Base-by-base conservation (phyloP, 257 asterid genomes). In the Penstemon davidsonii region DNA sequence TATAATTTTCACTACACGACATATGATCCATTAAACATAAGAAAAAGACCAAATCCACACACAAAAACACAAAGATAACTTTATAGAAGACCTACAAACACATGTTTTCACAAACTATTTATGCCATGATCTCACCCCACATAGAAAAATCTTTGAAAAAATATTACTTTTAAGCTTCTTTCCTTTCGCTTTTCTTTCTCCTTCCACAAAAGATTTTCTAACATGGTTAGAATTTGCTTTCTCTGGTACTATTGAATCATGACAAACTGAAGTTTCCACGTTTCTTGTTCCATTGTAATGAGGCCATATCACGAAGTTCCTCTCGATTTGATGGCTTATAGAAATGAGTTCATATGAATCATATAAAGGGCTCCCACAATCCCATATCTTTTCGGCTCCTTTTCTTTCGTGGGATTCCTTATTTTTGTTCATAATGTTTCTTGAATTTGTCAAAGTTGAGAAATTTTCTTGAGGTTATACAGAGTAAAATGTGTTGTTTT, bases 331-430 rank as follows among this genome's bases (percentile, higher is more conserved):
- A 68, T 86, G 86, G 83, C 79, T 78, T 0, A 90, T 44, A 0
- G 90, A 75, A 55, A 72, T 87, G 39, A 90, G 52, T 54, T 90
- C 95, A 51, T 81, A 76, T 0, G 96, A 79, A 77, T 87, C 96
- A 54, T 89, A 89, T 1, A 89, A 54, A 40, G 91, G 91, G 73
- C 95, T 90, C n/a, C 85, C 93, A 73, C 96, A 87, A 70, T 84
- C 54, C 54, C 54, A 86, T 33, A 80, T 55, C 7, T 57, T 79
- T 2, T 59, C 1, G 10, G 42, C 67, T 68, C 51, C 71, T 8
- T 25, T 55, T 50, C 42, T 66, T 62, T 7, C 66, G 3, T 62
- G 42, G 8, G 61, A 51, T 49, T 69, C 51, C 33, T 69, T 47
- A 18, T 4, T 6, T 53, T 72, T 10, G 50, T 7, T 36, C 18